phyloP scores from a whole-genome alignment of 441 rosid genomes.

The Euphorbia schlechtendalii region DNA sequence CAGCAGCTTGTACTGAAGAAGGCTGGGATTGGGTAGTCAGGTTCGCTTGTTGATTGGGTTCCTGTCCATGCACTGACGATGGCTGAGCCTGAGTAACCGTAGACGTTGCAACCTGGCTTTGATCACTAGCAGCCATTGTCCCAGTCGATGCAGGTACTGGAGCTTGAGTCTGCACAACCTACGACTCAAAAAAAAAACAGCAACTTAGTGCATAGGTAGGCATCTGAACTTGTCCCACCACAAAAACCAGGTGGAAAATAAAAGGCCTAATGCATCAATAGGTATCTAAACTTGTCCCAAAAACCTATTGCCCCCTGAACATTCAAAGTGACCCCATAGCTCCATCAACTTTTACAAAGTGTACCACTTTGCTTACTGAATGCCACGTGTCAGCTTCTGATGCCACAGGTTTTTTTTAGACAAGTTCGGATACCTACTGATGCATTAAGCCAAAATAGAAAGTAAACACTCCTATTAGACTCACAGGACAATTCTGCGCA shows the following conservation, averaged over 20 bases:
- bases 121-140: slow-evolving; percentile 27
- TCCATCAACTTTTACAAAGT: too few relatives aligned
- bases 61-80: slow-evolving; percentile 34
- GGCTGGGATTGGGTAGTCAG: slow-evolving; percentile 34
- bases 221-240: too few relatives aligned
- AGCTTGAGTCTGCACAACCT: slow-evolving; percentile 61
- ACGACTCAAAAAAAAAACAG: slow-evolving; percentile 6
- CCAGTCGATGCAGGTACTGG: slow-evolving; percentile 35
- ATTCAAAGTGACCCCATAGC: too few relatives aligned
- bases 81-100: slow-evolving; percentile 38
- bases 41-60: slow-evolving; percentile 28
- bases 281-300: too few relatives aligned
- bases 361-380: too few relatives aligned
- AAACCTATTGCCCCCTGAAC: too few relatives aligned
- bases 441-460: not conserved
- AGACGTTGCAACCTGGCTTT: slow-evolving; percentile 26
- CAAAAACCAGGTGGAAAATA: not conserved
- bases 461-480: slow-evolving; percentile 22
- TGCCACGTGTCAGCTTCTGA: too few relatives aligned
- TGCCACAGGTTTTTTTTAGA: too few relatives aligned
- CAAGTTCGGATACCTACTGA: too few relatives aligned
- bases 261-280: too few relatives aligned
- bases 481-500: slow-evolving; percentile 72
- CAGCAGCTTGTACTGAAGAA: slow-evolving; percentile 35
- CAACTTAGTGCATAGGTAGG: not conserved